Evolutionary conservation across 306 rosid genomes (phyloP).

Genomic region (Luffa aegyptiaca): DNA sequence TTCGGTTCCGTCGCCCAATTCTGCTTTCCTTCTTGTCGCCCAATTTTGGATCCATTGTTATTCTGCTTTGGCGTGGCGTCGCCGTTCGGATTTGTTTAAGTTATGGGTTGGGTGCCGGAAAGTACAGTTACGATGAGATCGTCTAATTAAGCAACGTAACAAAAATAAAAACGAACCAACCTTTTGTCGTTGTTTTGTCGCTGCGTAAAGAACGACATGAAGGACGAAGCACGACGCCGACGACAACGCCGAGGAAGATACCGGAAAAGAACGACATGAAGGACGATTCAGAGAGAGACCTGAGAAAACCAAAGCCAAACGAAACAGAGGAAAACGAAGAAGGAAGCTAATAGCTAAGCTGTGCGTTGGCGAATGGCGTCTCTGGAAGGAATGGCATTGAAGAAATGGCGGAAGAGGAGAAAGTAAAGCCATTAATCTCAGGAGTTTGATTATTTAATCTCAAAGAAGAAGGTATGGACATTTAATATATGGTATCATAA

Average conservation of each 20-base stretch:
- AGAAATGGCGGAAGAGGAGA: neutral
- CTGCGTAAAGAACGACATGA: conserved; percentile 56
- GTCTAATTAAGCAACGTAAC: neutral
- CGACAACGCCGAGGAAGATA: conserved; percentile 45
- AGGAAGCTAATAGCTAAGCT: neutral
- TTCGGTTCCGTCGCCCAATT: too few relatives aligned
- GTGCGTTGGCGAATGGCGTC: neutral
- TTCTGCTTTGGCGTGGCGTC: too few relatives aligned
- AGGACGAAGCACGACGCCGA: conserved; percentile 62
- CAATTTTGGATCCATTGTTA: too few relatives aligned
- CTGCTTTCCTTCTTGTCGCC: too few relatives aligned
- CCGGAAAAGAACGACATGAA: conserved; percentile 23
- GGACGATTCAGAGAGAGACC: neutral
- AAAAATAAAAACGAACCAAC: conserved; percentile 20
- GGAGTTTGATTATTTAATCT: conserved; percentile 79
- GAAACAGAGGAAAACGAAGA: neutral
- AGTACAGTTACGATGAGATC: neutral
- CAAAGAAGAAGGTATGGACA: conserved; percentile 81
- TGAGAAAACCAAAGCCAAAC: neutral
- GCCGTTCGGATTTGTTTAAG: too few relatives aligned
- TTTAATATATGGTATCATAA: neutral
- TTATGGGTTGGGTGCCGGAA: too few relatives aligned
- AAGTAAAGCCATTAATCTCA: conserved; percentile 13
- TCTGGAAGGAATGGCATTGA: neutral
- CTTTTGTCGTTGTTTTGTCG: too few relatives aligned